phyloP scores from a whole-genome alignment of 1,284 basidiomycete genomes.

The Ustilago bromivora region DNA sequence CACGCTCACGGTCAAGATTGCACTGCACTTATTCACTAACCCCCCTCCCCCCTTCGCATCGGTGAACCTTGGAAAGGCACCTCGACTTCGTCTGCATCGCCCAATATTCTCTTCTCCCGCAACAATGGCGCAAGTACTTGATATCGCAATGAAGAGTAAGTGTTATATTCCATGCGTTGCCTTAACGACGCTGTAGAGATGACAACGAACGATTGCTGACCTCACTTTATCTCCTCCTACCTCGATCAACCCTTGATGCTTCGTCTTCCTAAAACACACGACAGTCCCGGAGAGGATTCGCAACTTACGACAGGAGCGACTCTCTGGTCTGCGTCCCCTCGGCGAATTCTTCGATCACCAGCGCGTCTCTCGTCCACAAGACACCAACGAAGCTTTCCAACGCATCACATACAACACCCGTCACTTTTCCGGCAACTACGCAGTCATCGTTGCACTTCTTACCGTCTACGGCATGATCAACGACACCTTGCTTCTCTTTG shows the following conservation, averaged over 20 bases:
- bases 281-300: slow-evolving; percentile 60
- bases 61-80: background rate
- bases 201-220: no score
- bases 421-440: slow-evolving; percentile 78
- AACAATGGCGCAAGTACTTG: slow-evolving; percentile 57
- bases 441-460: slow-evolving; percentile 81
- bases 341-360: slow-evolving; percentile 81
- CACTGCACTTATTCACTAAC: no score
- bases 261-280: background rate
- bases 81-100: background rate
- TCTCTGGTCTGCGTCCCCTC: slow-evolving; percentile 83
- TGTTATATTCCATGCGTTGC: background rate
- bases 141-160: slow-evolving; percentile 58
- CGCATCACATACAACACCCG: slow-evolving; percentile 91
- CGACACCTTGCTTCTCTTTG: slow-evolving; percentile 83
- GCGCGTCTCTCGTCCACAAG: slow-evolving; percentile 78
- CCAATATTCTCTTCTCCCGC: background rate
- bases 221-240: no score
- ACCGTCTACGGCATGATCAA: slow-evolving; percentile 92
- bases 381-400: slow-evolving; percentile 75
- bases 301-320: slow-evolving; percentile 77
- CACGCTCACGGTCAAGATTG: background rate
- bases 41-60: background rate
- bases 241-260: no score
- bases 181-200: background rate